A percentile compares a stretch with the other conserved stretches of the same genome.
Conservation (phyloP, 2,329 filamentous ascomycete genomes). For the Pseudogymnoascus sp. region DNA sequence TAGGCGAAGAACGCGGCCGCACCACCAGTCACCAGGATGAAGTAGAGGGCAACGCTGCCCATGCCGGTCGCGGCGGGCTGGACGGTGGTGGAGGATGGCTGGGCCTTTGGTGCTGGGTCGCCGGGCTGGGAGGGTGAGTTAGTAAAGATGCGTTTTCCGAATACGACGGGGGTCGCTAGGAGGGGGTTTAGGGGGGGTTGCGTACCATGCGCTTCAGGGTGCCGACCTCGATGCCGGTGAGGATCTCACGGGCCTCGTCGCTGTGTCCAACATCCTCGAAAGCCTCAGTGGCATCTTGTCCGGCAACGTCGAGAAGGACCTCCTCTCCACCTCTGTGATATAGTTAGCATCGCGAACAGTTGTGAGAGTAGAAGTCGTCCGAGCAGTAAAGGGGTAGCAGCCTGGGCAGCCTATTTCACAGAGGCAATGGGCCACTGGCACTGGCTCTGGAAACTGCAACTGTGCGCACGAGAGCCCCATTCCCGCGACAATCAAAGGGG, state of each 20-base stretch:
- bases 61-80: slow-evolving; percentile 43
- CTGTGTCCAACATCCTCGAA: slow-evolving; percentile 99
- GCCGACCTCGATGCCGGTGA: slow-evolving; percentile 69
- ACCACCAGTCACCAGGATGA: slow-evolving; percentile 69
- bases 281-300: slow-evolving; percentile 93
- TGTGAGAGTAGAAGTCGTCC: background rate
- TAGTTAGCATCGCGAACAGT: slow-evolving; percentile 15
- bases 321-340: slow-evolving; percentile 83
- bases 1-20: slow-evolving; percentile 72
- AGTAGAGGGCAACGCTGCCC: slow-evolving; percentile 70
- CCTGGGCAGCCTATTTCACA: background rate
- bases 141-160: slow-evolving; percentile 1
- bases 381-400: background rate
- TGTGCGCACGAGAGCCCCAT: background rate
- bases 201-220: slow-evolving; percentile 73
- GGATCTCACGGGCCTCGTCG: slow-evolving; percentile 93
- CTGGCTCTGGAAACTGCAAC: background rate
- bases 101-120: slow-evolving; percentile 66
- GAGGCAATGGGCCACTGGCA: background rate
- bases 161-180: slow-evolving; percentile 7
- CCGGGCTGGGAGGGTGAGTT: slow-evolving; percentile 50
- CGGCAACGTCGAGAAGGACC: slow-evolving; percentile 90
- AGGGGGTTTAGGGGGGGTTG: slow-evolving; percentile 16
- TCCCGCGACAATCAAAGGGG: background rate
- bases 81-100: slow-evolving; percentile 42